Percentiles rank a stretch among this genome's conserved stretches.
Conservation (phyloP, 1,284 basidiomycete species). For the Moesziomyces globuligerus region DNA sequence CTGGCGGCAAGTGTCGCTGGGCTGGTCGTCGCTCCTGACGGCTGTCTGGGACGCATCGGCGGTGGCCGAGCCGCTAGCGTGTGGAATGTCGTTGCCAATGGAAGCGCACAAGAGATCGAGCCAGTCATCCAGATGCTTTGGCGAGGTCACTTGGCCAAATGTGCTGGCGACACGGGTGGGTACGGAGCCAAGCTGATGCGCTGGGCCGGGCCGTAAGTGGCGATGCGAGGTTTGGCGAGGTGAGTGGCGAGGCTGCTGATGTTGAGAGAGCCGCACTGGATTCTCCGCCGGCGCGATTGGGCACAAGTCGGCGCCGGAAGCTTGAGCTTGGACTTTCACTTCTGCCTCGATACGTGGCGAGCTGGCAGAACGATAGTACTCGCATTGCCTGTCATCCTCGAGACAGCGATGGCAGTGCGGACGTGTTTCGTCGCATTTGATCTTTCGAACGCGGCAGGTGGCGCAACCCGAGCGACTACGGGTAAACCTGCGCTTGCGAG, state of each 20-base stretch:
- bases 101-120: constrained; percentile 17
- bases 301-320: not conserved
- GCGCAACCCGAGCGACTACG: constrained; percentile 15
- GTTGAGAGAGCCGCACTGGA: not conserved
- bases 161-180: not conserved
- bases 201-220: not conserved
- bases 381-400: constrained; percentile 7
- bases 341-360: not conserved
- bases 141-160: not conserved
- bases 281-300: not conserved
- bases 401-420: constrained; percentile 17
- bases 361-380: not conserved
- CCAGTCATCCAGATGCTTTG: constrained; percentile 23
- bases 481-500: constrained; percentile 9
- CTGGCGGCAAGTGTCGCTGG: not conserved
- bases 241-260: not conserved
- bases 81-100: constrained; percentile 11
- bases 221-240: not conserved
- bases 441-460: constrained; percentile 16
- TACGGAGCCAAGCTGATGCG: not conserved
- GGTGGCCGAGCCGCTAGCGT: not conserved
- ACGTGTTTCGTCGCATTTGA: constrained; percentile 27
- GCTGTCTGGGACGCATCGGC: not conserved
- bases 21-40: not conserved
- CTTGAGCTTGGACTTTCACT: not conserved